Conservation (phyloP, 2,329 filamentous ascomycete species). For the Cladosporium sp. region DNA sequence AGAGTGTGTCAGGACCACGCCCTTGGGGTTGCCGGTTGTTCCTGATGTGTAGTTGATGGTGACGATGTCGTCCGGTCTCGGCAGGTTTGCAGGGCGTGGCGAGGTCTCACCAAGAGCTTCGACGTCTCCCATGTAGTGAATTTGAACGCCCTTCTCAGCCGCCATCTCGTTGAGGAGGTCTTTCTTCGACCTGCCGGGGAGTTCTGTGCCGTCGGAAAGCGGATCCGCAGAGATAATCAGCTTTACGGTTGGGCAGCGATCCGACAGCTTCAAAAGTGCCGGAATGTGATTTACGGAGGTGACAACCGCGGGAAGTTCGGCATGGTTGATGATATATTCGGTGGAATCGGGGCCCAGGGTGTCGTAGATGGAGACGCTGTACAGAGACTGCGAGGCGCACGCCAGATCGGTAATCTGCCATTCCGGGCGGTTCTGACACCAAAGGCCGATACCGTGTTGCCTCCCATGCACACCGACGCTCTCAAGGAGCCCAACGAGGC, state of each 20-base stretch:
- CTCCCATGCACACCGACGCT: constrained; percentile 59
- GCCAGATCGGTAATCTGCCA: constrained; percentile 88
- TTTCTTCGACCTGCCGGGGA: constrained; percentile 68
- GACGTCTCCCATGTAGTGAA: constrained; percentile 74
- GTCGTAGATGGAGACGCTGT: constrained; percentile 90
- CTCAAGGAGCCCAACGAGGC: constrained; percentile 75
- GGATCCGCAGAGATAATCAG: constrained; percentile 82
- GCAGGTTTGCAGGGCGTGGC: constrained; percentile 64
- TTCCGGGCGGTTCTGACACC: constrained; percentile 81
- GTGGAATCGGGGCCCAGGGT: constrained; percentile 85
- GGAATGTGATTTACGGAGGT: constrained; percentile 77
- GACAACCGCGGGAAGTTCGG: constrained; percentile 66
- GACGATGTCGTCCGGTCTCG: constrained; percentile 66
- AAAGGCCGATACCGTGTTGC: constrained; percentile 71
- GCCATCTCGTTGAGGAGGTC: constrained; percentile 72
- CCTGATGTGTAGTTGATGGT: constrained; percentile 92
- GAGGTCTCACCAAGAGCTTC: constrained; percentile 71
- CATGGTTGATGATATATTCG: constrained; percentile 94
- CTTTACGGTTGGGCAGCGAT: constrained; percentile 74
- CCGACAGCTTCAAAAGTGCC: constrained; percentile 69
- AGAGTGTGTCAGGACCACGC: constrained; percentile 73
- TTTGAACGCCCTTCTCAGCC: constrained; percentile 63
- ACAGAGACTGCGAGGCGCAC: constrained; percentile 79
- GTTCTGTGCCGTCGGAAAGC: constrained; percentile 67
- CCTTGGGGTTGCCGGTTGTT: constrained; percentile 76